phyloP scores from a whole-genome alignment of 768 basidiomycete genomes.

The Boletales sp. region DNA sequence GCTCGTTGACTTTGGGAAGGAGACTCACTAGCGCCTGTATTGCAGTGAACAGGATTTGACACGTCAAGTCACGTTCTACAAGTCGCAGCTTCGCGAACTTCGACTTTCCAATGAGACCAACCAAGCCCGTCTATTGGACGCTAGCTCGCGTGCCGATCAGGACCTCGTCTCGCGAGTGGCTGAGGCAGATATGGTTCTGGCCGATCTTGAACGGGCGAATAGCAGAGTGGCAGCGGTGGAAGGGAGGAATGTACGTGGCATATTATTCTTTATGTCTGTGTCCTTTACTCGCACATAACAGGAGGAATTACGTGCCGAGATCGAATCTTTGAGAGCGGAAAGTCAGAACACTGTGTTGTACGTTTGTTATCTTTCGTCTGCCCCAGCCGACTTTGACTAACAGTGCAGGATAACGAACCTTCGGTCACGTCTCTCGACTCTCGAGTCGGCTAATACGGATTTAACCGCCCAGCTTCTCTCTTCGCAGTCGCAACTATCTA shows the following conservation, averaged over 20 bases:
- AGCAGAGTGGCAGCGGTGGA: slow-evolving; percentile 90
- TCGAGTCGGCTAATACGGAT: slow-evolving; percentile 53
- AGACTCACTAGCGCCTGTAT: neutral
- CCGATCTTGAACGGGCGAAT: slow-evolving; percentile 94
- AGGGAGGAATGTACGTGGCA: slow-evolving; percentile 72
- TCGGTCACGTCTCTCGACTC: slow-evolving; percentile 66
- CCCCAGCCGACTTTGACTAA: neutral
- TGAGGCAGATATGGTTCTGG: slow-evolving; percentile 93
- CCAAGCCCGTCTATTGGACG: slow-evolving; percentile 89
- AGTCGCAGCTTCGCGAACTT: slow-evolving; percentile 85
- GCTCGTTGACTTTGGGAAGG: no score
- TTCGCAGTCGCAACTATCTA: slow-evolving; percentile 18
- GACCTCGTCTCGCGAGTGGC: slow-evolving; percentile 87
- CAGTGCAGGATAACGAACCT: slow-evolving; percentile 34
- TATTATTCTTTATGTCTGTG: neutral
- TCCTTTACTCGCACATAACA: slow-evolving; percentile 26
- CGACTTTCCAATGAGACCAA: slow-evolving; percentile 89
- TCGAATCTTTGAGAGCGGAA: slow-evolving; percentile 84
- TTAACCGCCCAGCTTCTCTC: slow-evolving; percentile 14
- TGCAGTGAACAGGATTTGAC: slow-evolving; percentile 87
- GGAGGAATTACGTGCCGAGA: slow-evolving; percentile 95
- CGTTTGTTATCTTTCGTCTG: slow-evolving; percentile 16
- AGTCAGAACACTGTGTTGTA: slow-evolving; percentile 68
- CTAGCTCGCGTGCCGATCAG: slow-evolving; percentile 90
- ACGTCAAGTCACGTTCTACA: slow-evolving; percentile 84